Conservation (phyloP, 345 rosid genomes). For the Tarenaya hassleriana region DNA sequence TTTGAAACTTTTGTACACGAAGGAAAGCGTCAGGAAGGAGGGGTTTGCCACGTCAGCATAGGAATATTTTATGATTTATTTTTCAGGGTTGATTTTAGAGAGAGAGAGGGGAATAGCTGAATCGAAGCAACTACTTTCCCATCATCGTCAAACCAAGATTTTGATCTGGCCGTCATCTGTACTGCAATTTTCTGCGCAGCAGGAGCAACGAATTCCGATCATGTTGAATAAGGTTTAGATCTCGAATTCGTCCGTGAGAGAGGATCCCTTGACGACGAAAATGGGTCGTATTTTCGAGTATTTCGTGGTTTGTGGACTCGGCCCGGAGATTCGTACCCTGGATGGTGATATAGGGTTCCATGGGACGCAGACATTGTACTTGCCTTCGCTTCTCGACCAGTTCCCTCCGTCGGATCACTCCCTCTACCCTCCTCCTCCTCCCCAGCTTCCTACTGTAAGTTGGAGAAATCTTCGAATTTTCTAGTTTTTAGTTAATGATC, state of each 20-base stretch:
- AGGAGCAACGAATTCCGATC: conserved; percentile 7
- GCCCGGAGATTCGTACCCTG: conserved; percentile 88
- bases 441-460: conserved; percentile 88
- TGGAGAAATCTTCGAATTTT: neutral
- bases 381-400: conserved; percentile 79
- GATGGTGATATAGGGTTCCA: conserved; percentile 86
- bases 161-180: no score
- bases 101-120: no score
- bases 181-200: no score
- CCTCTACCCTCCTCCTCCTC: conserved; percentile 74
- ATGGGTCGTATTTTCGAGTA: conserved; percentile 86
- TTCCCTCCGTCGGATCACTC: conserved; percentile 71
- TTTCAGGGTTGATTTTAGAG: no score
- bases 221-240: conserved; percentile 22
- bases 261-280: conserved; percentile 1
- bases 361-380: conserved; percentile 49
- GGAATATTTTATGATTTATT: no score
- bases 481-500: neutral
- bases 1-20: conserved; percentile 9
- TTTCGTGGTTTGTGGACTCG: conserved; percentile 88
- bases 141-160: no score
- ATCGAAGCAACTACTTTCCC: no score
- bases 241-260: conserved; percentile 10
- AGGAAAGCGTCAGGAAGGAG: conserved; percentile 20
- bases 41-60: neutral